These are phyloP conservation scores for Alternaria sp. DNA, from an alignment of 2,329 filamentous ascomycete species.

Conservation along the genomic window DNA sequence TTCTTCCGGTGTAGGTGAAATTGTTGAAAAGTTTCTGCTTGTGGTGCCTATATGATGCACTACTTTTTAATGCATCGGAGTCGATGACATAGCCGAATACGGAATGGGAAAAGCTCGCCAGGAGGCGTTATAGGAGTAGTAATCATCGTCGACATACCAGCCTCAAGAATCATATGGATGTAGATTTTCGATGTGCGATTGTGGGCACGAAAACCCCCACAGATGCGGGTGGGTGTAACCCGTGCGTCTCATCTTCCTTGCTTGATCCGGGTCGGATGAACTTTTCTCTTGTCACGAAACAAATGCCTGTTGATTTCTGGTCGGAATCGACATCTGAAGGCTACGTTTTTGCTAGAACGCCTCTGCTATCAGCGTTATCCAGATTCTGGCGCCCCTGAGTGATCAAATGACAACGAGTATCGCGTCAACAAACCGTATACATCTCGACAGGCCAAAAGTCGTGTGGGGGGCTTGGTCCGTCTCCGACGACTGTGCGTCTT, in stretches of 20 bases:
- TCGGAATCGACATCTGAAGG: neutral
- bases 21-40: neutral
- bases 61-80: neutral
- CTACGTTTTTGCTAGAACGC: neutral
- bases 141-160: neutral
- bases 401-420: neutral
- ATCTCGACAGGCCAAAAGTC: neutral
- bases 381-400: neutral
- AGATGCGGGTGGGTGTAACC: neutral
- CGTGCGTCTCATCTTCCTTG: neutral
- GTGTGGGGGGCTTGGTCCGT: neutral
- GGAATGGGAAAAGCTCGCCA: neutral
- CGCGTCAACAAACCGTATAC: neutral
- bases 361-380: neutral
- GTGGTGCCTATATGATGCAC: neutral
- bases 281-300: neutral
- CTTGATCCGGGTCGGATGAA: neutral
- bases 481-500: neutral
- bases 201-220: neutral
- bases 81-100: neutral
- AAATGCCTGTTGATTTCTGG: neutral
- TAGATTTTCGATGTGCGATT: neutral
- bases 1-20: neutral
- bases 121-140: neutral
- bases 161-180: neutral